Conservation (phyloP, 2,329 filamentous ascomycete genomes). For the Sporothrix luriei region DNA sequence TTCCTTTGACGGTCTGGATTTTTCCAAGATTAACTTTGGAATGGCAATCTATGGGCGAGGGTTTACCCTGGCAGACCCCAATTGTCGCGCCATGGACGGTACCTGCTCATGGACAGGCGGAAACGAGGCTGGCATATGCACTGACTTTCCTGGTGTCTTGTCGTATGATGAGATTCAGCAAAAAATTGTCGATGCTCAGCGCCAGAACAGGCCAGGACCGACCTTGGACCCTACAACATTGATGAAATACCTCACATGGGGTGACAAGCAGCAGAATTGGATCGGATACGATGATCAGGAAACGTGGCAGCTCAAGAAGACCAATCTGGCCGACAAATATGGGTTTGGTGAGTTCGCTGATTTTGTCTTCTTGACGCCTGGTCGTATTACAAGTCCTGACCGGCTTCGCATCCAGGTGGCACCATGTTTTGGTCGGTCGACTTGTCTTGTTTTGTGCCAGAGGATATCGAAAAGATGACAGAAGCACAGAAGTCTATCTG, state of each 20-base stretch:
- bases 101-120: background rate
- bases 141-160: background rate
- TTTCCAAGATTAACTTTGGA: background rate
- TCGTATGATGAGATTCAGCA: background rate
- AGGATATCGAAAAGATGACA: background rate
- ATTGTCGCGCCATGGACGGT: background rate
- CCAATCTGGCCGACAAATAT: conserved; percentile 3
- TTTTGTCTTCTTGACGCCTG: background rate
- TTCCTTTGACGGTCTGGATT: background rate
- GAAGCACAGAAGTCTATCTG: background rate
- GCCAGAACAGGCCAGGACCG: background rate
- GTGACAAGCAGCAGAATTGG: conserved; percentile 5
- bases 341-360: background rate
- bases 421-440: background rate
- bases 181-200: background rate
- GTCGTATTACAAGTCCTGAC: too few species aligned
- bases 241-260: conserved; percentile 9
- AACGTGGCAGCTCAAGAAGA: conserved; percentile 10
- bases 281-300: conserved; percentile 5
- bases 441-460: background rate
- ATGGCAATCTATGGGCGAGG: conserved; percentile 1
- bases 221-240: background rate
- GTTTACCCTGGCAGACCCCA: background rate
- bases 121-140: background rate
- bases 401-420: background rate